Base-by-base conservation (phyloP, 2,329 filamentous ascomycete species). In the Aspergillus quadrilineatus region DNA sequence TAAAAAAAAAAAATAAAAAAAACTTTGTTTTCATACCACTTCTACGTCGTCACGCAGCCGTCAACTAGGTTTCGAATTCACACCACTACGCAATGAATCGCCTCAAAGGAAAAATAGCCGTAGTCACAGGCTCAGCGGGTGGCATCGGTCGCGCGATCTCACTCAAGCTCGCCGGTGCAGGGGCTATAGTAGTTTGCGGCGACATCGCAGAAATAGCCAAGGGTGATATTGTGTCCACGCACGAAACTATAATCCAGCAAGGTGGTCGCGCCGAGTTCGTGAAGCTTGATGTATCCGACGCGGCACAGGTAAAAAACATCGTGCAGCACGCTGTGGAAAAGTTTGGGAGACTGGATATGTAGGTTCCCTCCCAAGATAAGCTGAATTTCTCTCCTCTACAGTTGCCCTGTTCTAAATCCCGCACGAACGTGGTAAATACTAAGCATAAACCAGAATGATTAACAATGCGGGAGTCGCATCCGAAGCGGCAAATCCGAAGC, bases 401-500 rank as follows among this genome's bases (percentile, higher is more conserved):
- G 7, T 36, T 36, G 7, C 17, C 17, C 17, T 17, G 17, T 17
- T 17, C 17, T 17, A 17, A 17, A 17, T 17, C 17, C 17, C 17
- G 17, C 17, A 17, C 17, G 17, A 17, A 17, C 17, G 17, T 17
- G 17, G 17, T 17, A 17, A 17, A 17, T 17, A 17, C 17, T 17
- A 17, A 17, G 17, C 17, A 17, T 17, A 17, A 17, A 36, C 28
- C 63, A 79, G 76, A 2, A 66, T 81, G 52, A 75, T 79, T 43
- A 79, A 80, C 56, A 80, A 79, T 59, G 79, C 82, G 0, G 83
- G 83, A 0, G 75, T 84, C 1, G 47, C 47, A 4, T 8, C 8
- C 1, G 47, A 50, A 37, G 14, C 34, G 1, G 10, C n/a, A 1
- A n/a, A 28, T 14, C 47, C 47, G 1, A 50, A 50, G 39, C 47